Evolutionary conservation across 768 basidiomycete species (phyloP).

Genomic region (Amanita pseudoporphyria): DNA sequence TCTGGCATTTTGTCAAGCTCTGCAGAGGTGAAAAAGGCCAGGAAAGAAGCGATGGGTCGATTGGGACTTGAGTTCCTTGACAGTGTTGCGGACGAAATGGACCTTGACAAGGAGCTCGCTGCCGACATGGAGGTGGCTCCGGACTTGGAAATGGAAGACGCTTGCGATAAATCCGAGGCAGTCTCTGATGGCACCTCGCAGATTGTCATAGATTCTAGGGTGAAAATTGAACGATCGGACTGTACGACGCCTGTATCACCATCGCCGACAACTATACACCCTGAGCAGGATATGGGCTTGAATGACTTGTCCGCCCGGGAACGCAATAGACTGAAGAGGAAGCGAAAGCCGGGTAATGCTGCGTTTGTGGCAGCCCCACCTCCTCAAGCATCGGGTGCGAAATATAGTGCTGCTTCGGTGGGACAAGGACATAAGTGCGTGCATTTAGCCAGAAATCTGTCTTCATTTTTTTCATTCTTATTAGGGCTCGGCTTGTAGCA

Average conservation of each 20-base stretch:
- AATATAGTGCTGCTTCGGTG: conserved; percentile 49
- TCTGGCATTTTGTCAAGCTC: conserved; percentile 61
- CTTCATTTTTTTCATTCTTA: conserved; percentile 4
- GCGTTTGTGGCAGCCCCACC: conserved; percentile 76
- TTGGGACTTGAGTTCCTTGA: conserved; percentile 85
- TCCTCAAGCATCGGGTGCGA: conserved; percentile 45
- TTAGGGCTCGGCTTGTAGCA: conserved; percentile 66
- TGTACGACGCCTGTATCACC: conserved; percentile 40
- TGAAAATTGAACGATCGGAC: conserved; percentile 16
- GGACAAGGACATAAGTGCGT: conserved; percentile 53
- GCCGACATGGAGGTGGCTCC: conserved; percentile 41
- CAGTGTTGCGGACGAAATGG: conserved; percentile 72
- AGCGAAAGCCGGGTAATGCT: conserved; percentile 79
- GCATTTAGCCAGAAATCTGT: not conserved
- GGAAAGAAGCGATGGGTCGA: conserved; percentile 82
- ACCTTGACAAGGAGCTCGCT: conserved; percentile 75
- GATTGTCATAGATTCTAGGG: not conserved
- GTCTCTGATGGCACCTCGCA: conserved; percentile 18
- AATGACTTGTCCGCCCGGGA: conserved; percentile 80
- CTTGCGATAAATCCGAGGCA: conserved; percentile 27
- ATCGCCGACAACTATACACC: conserved; percentile 34
- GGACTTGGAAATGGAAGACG: conserved; percentile 23
- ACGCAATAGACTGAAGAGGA: conserved; percentile 88
- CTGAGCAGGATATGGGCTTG: conserved; percentile 36
- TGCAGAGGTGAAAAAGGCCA: conserved; percentile 77